Evolutionary conservation across 768 basidiomycete genomes (phyloP), one percentile per base, ranked within the genome.

Genomic region (Collybia sordida): DNA sequence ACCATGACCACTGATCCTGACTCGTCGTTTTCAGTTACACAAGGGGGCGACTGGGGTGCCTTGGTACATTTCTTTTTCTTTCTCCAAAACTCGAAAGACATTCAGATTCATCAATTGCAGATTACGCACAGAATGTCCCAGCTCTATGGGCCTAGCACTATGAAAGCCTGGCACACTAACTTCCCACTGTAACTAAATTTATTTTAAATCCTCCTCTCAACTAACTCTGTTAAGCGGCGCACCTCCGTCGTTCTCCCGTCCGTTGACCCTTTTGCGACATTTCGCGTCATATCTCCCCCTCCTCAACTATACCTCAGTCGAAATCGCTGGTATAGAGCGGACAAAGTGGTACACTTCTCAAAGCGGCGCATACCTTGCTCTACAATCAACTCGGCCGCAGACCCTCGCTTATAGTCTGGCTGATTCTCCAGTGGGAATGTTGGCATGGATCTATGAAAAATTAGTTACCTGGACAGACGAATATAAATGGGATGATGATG

Each of bases 401-500:
- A 81, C 80, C 0, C 57, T 81, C 3, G 82, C 79, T 0, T 85
- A 85, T 54, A 53, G 67, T 9, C 64, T 85, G 3, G 66, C 78
- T 0, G 83, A 85, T 54, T 83, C 81, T 6, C 84, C 83, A 7
- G 72, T 71, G 5, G 83, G 79, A 1, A 53, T 80, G 18, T 67
- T 81, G 9, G 75, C 70, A 1, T 80, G 79, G 79, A 76, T 81
- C 17, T 81, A 79, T 47, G 79, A 80, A 55, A 79, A 81, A 44
- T 54, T 80, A 12, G 66, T 73, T 21, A 59, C 62, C 24, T 79
- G 75, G 74, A 73, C 74, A 0, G 81, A 83, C 54, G 52, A 59
- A 2, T 83, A 84, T 59, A 71, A 72, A 0, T 84, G 81, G 81
- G 68, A 69, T 12, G 80, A 80, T 42, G 79, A 83, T 22, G 79